These are phyloP conservation scores for Cutaneotrichosporon arboriforme DNA, from an alignment of 1,284 basidiomycete species.

Conservation along the genomic window DNA sequence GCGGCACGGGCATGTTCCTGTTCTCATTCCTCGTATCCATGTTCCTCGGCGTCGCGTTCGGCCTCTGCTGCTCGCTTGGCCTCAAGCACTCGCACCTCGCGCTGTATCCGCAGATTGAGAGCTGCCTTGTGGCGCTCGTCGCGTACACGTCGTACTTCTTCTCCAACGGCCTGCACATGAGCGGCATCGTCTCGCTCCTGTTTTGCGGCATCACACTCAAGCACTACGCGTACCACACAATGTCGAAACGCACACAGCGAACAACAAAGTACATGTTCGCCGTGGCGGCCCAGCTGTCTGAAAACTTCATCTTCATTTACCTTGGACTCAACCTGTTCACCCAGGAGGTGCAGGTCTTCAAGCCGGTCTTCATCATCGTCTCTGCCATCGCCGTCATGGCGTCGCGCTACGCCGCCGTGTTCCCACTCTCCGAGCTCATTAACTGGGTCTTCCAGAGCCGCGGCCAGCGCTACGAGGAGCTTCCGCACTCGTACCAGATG, in stretches of 20 bases:
- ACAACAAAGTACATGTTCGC: constrained; percentile 95
- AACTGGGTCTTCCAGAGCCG: constrained; percentile 81
- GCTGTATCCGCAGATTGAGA: constrained; percentile 85
- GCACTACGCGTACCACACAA: constrained; percentile 98
- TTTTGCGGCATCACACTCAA: constrained; percentile 99
- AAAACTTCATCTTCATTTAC: constrained; percentile 99
- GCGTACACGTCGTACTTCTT: constrained; percentile 99
- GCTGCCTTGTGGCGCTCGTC: constrained; percentile 85
- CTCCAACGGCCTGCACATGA: constrained; percentile 89
- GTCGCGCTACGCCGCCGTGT: constrained; percentile 92
- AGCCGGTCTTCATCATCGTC: constrained; percentile 89
- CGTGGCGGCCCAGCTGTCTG: constrained; percentile 84
- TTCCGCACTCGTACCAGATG: constrained; percentile 94
- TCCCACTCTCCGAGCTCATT: constrained; percentile 92
- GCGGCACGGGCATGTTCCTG: constrained; percentile 92
- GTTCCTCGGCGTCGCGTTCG: constrained; percentile 86
- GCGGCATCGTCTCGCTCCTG: constrained; percentile 93
- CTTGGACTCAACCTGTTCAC: constrained; percentile 95
- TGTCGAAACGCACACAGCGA: constrained; percentile 89
- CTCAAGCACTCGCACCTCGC: constrained; percentile 90
- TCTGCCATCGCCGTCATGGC: constrained; percentile 81
- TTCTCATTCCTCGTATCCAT: constrained; percentile 91
- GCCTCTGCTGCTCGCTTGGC: constrained; percentile 80
- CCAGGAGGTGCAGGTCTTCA: constrained; percentile 78
- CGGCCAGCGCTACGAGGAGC: constrained; percentile 75